A percentile compares a stretch with the other conserved stretches of the same genome.
Evolutionary conservation across 2,329 filamentous ascomycete genomes (phyloP).

Genomic region (Cercospora canescens): DNA sequence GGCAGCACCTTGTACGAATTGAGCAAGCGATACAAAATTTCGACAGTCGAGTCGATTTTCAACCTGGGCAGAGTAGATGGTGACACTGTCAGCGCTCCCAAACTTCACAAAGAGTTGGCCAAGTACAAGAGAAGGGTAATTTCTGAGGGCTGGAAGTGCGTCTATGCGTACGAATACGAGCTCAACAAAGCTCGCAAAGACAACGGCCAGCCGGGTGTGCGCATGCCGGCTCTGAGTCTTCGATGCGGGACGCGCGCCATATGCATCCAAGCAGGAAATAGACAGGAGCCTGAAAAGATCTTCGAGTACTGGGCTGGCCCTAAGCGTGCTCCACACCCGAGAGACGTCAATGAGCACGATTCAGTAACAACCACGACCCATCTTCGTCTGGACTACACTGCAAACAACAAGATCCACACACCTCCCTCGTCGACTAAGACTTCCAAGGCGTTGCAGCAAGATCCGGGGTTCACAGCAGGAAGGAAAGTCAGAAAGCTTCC

Average conservation of each 20-base stretch:
- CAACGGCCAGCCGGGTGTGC: background rate
- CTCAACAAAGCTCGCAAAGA: background rate
- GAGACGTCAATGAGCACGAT: background rate
- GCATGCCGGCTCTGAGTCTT: background rate
- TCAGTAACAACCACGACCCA: background rate
- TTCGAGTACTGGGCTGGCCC: background rate
- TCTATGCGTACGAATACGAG: background rate
- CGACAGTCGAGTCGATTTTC: background rate
- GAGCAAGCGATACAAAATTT: slow-evolving; percentile 6
- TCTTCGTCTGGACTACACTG: background rate
- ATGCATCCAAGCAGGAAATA: background rate
- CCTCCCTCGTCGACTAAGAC: background rate
- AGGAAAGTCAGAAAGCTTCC: background rate
- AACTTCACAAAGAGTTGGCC: background rate
- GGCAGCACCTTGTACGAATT: slow-evolving; percentile 5
- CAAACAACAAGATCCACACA: background rate
- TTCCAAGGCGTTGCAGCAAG: background rate
- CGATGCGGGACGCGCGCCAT: background rate
- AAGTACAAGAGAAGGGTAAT: background rate
- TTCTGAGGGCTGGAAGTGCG: background rate
- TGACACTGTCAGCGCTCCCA: background rate
- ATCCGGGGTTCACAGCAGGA: background rate
- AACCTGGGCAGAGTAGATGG: background rate
- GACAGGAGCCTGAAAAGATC: background rate
- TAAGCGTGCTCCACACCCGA: background rate